Evolutionary conservation across 2,329 filamentous ascomycete genomes (phyloP).

Genomic region (Ceratocystis cubensis): DNA sequence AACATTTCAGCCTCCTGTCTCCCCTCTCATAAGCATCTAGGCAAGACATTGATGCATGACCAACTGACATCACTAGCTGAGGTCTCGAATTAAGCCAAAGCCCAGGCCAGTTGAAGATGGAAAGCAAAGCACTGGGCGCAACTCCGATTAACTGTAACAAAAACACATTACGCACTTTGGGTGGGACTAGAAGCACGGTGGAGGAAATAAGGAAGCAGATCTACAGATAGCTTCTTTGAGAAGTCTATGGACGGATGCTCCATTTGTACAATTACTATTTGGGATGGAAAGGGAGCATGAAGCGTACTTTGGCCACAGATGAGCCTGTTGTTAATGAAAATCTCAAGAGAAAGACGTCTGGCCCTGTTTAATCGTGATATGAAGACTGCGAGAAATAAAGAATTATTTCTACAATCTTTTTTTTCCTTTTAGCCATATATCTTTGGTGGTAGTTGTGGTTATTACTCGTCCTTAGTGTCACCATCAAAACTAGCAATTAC

Average conservation of each 20-base stretch:
- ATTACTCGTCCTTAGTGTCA: neutral
- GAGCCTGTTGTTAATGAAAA: neutral
- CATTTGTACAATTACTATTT: conserved; percentile 7
- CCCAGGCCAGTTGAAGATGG: neutral
- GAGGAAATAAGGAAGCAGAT: neutral
- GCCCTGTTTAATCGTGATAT: neutral
- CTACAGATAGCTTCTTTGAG: neutral
- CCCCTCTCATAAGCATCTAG: conserved; percentile 44
- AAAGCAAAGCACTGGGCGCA: neutral
- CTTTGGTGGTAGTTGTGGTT: neutral
- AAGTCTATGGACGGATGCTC: neutral
- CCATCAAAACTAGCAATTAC: conserved; percentile 4
- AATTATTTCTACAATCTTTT: neutral
- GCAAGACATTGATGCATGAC: neutral
- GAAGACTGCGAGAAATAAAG: neutral
- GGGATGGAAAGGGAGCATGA: neutral
- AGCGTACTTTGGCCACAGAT: neutral
- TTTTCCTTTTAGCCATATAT: neutral
- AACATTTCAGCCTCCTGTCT: conserved; percentile 42
- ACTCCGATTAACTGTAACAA: neutral
- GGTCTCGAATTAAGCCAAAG: neutral
- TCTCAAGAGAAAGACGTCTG: neutral
- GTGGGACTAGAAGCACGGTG: neutral
- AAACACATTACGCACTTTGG: neutral
- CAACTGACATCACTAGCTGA: neutral